These are phyloP conservation scores for Agarophyton chilense DNA, from an alignment of 23 red algal genomes.

Conservation along the genomic window DNA sequence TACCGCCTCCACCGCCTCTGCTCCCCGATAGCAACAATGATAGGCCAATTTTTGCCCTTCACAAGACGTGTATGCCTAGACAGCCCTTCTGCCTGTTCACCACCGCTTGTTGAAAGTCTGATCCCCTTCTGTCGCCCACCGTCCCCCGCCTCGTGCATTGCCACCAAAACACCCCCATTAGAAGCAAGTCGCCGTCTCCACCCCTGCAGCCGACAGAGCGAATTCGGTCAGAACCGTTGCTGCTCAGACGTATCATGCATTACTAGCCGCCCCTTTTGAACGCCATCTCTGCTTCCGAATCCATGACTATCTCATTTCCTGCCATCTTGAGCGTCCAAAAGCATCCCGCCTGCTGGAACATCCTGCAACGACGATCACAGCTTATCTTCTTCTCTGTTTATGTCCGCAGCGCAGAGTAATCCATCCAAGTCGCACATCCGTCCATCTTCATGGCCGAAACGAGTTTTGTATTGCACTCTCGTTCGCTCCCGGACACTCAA, in stretches of 20 bases:
- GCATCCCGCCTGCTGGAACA: background rate
- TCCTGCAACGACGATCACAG: slow-evolving; percentile 1
- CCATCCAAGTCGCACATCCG: background rate
- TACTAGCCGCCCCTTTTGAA: slow-evolving; percentile 8
- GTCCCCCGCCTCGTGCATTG: background rate
- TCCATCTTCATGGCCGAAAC: background rate
- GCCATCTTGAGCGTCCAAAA: background rate
- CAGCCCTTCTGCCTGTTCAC: background rate
- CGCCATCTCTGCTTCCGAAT: background rate
- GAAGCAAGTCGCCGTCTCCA: background rate
- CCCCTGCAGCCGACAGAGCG: no score
- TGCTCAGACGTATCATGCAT: no score
- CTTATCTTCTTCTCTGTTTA: background rate
- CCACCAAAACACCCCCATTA: background rate
- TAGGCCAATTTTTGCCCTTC: background rate
- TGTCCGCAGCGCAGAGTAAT: background rate
- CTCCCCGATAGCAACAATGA: background rate
- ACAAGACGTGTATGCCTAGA: background rate
- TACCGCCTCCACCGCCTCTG: no score
- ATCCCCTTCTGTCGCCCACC: background rate
- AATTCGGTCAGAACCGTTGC: no score
- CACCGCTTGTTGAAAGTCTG: slow-evolving; percentile 22
- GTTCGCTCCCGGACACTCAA: background rate
- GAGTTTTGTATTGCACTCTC: background rate
- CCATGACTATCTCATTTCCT: background rate